A percentile compares a stretch with the other conserved stretches of the same genome.
These are phyloP conservation scores for Nigrograna mackinnonii DNA, from an alignment of 2,329 filamentous ascomycete species.

Conservation along the genomic window DNA sequence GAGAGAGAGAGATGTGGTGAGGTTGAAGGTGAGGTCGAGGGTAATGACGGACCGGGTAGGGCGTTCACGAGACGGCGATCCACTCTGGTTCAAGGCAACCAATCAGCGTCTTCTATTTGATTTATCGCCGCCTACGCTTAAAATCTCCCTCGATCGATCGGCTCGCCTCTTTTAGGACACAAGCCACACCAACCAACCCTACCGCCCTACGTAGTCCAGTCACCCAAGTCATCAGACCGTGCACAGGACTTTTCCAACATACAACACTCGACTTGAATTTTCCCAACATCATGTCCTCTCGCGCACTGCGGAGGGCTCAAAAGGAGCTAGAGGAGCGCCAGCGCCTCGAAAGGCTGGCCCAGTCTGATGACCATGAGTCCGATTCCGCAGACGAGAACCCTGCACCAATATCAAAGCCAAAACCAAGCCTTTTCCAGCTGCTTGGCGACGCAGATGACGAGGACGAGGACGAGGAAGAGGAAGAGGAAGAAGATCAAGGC, in stretches of 20 bases:
- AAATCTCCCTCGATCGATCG: too few species aligned
- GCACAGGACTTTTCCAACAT: not conserved
- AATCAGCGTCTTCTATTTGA: too few species aligned
- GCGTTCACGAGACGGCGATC: too few species aligned
- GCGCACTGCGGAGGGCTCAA: constrained; percentile 67
- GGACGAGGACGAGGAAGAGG: constrained; percentile 39
- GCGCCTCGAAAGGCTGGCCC: constrained; percentile 45
- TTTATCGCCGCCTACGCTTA: too few species aligned
- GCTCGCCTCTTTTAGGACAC: too few species aligned
- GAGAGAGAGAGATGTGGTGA: too few species aligned
- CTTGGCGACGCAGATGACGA: constrained; percentile 41
- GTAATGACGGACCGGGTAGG: too few species aligned
- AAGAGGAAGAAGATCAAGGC: constrained; percentile 33
- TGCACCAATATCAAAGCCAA: constrained; percentile 24
- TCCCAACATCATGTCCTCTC: constrained; percentile 60
- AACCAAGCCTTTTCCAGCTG: constrained; percentile 48
- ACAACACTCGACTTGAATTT: not conserved
- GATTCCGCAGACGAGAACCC: constrained; percentile 44
- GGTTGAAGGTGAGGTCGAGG: too few species aligned
- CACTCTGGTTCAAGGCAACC: too few species aligned
- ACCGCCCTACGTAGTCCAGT: too few species aligned
- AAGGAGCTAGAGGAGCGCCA: constrained; percentile 63
- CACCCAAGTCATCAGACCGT: too few species aligned
- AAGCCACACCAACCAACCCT: too few species aligned
- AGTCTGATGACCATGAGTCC: constrained; percentile 39